Evolutionary conservation across 306 rosid species (phyloP).

Genomic region (Cucurbita moschata): DNA sequence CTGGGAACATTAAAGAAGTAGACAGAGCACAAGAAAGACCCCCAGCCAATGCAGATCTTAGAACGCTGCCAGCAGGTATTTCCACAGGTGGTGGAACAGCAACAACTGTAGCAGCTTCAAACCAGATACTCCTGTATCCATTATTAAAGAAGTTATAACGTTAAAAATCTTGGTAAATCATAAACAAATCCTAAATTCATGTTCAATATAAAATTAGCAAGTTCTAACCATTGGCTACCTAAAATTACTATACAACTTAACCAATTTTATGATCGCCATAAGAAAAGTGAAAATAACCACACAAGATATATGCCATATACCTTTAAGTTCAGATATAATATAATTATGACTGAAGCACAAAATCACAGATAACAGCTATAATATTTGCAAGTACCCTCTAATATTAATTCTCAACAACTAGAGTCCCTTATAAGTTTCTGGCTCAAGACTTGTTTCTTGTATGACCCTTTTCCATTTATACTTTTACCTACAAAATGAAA

Average conservation of each 20-base stretch:
- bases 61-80: slow-evolving; percentile 88
- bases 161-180: neutral
- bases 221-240: neutral
- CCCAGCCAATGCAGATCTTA: slow-evolving; percentile 97
- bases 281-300: neutral
- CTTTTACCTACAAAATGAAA: neutral
- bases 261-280: neutral
- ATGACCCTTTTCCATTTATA: neutral
- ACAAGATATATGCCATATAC: neutral
- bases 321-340: neutral
- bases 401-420: neutral
- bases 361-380: neutral
- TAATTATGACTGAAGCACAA: neutral
- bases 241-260: neutral
- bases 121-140: slow-evolving; percentile 86
- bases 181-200: neutral
- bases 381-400: neutral
- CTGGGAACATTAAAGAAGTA: slow-evolving; percentile 78
- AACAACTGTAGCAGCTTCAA: slow-evolving; percentile 98
- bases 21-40: slow-evolving; percentile 97
- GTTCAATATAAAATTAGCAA: neutral
- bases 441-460: neutral
- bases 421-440: neutral
- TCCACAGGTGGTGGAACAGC: slow-evolving; percentile 93
- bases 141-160: slow-evolving; percentile 10